Base-by-base conservation (phyloP, 305 asterid species). In the Salvia sclarea region DNA sequence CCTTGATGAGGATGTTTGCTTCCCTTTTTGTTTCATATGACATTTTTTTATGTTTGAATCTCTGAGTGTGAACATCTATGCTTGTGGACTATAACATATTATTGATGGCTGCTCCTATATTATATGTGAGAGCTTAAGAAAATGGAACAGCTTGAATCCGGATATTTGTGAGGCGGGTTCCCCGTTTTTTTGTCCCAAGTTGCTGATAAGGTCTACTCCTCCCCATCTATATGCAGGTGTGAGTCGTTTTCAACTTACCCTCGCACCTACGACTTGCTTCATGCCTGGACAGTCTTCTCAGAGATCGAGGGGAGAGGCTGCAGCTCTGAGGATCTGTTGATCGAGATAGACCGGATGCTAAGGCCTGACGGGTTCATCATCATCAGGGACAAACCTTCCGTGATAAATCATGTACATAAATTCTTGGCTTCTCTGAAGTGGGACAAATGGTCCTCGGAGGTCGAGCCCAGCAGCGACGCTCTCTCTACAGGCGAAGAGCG, bases 211-310 rank as follows among this genome's bases (percentile, higher is more conserved):
- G 18, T 53, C 25, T 52, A 43, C 60, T 12, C 24, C 52, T 18
- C 43, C 56, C 38, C 11, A 56, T 70, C n/a, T 43, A 21, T 68
- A 53, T 61, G 65, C 95, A 92, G 98, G 98, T 92, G 98, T 70
- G 97, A 92, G 67, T 88, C 98, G 4, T 92, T 92, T 72, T 92
- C 97, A 53, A 92, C 97, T 1, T 92, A 92, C 72, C 98, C 98
- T 4, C 92, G 97, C 48, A 92, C 98, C 30, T 92, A 82, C 43
- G 98, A 92, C 89, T 61, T 92, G 73, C 89, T 92, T 59, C 98
- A 92, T 67, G 96, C 94, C 2, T 88, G 91, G 96, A 75, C 82
- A 47, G 82, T 88, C 50, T 81, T 92, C 81, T 84, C 98, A 13
- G 80, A 90, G 76, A 81, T 86, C 0, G 82, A 79, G 83, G 83